These are phyloP conservation scores for Aspergillus alliaceus DNA, from an alignment of 2,329 filamentous ascomycete genomes.

Conservation along the genomic window DNA sequence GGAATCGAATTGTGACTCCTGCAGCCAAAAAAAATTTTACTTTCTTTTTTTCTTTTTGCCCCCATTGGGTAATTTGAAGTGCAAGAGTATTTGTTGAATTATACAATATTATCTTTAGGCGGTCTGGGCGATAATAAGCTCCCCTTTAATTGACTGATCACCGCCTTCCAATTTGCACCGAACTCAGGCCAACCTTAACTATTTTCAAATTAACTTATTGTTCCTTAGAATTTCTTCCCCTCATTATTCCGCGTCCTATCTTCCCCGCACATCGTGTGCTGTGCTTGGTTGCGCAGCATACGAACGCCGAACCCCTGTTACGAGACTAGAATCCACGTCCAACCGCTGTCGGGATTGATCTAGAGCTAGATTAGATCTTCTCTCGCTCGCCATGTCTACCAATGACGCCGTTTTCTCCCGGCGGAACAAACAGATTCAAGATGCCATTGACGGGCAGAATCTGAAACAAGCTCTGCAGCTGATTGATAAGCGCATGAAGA, in stretches of 20 bases:
- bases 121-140: too few relatives aligned
- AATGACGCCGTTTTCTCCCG: conserved; percentile 44
- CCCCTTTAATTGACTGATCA: conserved; percentile 5
- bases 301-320: background rate
- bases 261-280: conserved; percentile 24
- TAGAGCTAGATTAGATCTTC: background rate
- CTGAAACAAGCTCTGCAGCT: conserved; percentile 51
- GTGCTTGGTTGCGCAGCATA: conserved; percentile 27
- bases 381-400: conserved; percentile 21
- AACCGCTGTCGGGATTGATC: background rate
- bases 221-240: conserved; percentile 3
- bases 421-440: conserved; percentile 51
- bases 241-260: conserved; percentile 9
- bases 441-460: conserved; percentile 49
- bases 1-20: background rate
- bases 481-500: conserved; percentile 56
- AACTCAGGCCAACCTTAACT: conserved; percentile 11
- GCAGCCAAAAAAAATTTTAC: too few relatives aligned
- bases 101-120: too few relatives aligned
- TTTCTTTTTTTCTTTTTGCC: background rate
- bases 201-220: background rate
- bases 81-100: too few relatives aligned
- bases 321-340: background rate
- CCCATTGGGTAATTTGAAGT: background rate
- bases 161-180: conserved; percentile 20